Base-by-base conservation (phyloP, 352 stramenopile species). In the Phytophthora hybrid region DNA sequence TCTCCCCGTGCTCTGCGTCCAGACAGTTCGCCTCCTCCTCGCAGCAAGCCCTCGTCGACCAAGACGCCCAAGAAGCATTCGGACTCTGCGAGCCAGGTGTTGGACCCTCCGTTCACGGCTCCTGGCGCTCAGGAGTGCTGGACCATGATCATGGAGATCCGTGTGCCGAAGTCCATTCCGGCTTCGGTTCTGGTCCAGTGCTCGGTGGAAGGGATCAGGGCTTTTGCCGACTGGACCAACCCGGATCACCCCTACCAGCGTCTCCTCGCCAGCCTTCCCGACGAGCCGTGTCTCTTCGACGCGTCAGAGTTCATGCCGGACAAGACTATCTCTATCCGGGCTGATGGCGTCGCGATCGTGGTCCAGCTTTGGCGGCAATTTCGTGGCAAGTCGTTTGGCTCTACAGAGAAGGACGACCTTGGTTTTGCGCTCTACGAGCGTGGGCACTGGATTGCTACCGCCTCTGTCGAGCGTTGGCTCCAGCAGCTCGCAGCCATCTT, bases 11-110 rank as follows among this genome's bases (percentile, higher is more conserved):
- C 5, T 31, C 0, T 6, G 4, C 29, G 29, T 6, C 5, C 29
- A 0, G 29, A 31, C 4, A 4, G 4, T 8, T 31, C 37, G 37
- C 4, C 8, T 2, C 9, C 37, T 11, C 5, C 13, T 7, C 44
- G 19, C 1, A 7, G 44, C 5, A 3, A 19, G 6, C 6, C 44
- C 14, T 7, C n/a, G n/a, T n/a, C 9, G 5, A 16, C 19, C 1
- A 16, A 18, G 18, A 4, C 3, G 6, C 10, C 44, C 3, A 16
- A 18, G 14, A 52, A 52, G 1, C 18, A 21, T 1, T 19, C 44
- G 0, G 18, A 52, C 18, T 21, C 8, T 0, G n/a, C 44, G 0
- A 23, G 14, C 0, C 18, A 5, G 0, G 9, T 52, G 18, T 19
- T 52, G 14, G 44, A 52, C 1, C 44, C 18, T 52, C 44, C 7